These are phyloP conservation scores for Suillus americanus DNA, from an alignment of 768 basidiomycete genomes.

Conservation along the genomic window DNA sequence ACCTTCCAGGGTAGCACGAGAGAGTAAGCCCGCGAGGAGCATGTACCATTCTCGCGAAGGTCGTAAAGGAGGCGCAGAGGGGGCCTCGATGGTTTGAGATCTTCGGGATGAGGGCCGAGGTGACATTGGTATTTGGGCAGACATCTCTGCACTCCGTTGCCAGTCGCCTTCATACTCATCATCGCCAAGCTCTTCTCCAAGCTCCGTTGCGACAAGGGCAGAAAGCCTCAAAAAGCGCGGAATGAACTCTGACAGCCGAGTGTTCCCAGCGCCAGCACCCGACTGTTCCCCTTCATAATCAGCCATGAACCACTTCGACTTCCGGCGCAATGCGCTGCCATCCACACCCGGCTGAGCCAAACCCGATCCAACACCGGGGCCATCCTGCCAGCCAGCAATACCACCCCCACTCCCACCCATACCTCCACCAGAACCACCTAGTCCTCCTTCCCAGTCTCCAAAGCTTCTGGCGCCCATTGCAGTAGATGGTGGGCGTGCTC, in stretches of 20 bases:
- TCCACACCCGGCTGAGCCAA: slow-evolving; percentile 53
- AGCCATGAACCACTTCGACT: slow-evolving; percentile 25
- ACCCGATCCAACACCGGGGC: slow-evolving; percentile 71
- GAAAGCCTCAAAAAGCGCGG: slow-evolving; percentile 74
- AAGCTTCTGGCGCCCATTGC: not conserved
- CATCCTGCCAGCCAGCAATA: slow-evolving; percentile 74
- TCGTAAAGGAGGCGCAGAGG: slow-evolving; percentile 55
- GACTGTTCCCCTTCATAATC: slow-evolving; percentile 23
- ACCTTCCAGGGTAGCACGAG: slow-evolving; percentile 83
- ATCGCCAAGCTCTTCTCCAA: slow-evolving; percentile 67
- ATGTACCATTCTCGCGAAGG: slow-evolving; percentile 84
- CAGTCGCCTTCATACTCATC: slow-evolving; percentile 43
- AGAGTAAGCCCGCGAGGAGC: slow-evolving; percentile 72
- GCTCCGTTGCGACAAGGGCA: slow-evolving; percentile 75
- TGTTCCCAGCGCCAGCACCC: slow-evolving; percentile 52
- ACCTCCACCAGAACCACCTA: slow-evolving; percentile 18
- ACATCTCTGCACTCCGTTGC: slow-evolving; percentile 21
- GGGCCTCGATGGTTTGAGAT: slow-evolving; percentile 37
- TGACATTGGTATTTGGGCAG: slow-evolving; percentile 12
- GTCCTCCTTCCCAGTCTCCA: slow-evolving; percentile 27
- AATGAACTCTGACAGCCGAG: slow-evolving; percentile 64
- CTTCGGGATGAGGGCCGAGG: slow-evolving; percentile 19
- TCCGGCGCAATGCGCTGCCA: slow-evolving; percentile 63
- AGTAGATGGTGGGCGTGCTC: slow-evolving; percentile 16
- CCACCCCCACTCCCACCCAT: slow-evolving; percentile 41